These are phyloP conservation scores for Candida vaughaniae DNA, from an alignment of 805 yeast species.

Conservation along the genomic window DNA sequence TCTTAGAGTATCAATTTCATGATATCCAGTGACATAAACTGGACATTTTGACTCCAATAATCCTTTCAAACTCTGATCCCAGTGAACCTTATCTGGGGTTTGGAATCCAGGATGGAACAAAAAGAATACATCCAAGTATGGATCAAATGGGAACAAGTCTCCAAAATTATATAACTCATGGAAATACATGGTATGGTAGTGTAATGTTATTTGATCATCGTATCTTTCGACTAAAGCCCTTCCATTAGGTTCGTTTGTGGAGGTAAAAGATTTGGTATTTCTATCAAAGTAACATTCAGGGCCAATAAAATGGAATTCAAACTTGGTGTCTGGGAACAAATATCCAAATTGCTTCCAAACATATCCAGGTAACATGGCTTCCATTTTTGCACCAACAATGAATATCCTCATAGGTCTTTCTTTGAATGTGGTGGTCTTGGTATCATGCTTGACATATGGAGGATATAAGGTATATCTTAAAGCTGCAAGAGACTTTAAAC, in stretches of 20 bases:
- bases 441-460: constrained; percentile 37
- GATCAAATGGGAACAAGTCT: constrained; percentile 97
- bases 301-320: constrained; percentile 90
- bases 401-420: constrained; percentile 90
- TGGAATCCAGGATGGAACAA: constrained; percentile 94
- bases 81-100: constrained; percentile 75
- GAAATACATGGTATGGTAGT: constrained; percentile 88
- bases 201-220: constrained; percentile 70
- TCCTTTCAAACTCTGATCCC: constrained; percentile 85
- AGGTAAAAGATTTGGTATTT: constrained; percentile 60
- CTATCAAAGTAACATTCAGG: constrained; percentile 84
- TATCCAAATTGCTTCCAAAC: constrained; percentile 93
- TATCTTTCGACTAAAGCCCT: constrained; percentile 71
- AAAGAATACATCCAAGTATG: constrained; percentile 90
- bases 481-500: constrained; percentile 91
- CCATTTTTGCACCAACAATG: constrained; percentile 88
- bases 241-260: constrained; percentile 46
- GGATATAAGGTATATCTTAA: constrained; percentile 88
- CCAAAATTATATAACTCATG: constrained; percentile 87
- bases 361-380: constrained; percentile 88
- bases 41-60: constrained; percentile 92
- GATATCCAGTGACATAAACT: constrained; percentile 86
- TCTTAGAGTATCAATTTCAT: constrained; percentile 63
- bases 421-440: constrained; percentile 54
- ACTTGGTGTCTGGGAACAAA: constrained; percentile 75